Conservation (phyloP, 306 rosid genomes). For the Prosopis cineraria region DNA sequence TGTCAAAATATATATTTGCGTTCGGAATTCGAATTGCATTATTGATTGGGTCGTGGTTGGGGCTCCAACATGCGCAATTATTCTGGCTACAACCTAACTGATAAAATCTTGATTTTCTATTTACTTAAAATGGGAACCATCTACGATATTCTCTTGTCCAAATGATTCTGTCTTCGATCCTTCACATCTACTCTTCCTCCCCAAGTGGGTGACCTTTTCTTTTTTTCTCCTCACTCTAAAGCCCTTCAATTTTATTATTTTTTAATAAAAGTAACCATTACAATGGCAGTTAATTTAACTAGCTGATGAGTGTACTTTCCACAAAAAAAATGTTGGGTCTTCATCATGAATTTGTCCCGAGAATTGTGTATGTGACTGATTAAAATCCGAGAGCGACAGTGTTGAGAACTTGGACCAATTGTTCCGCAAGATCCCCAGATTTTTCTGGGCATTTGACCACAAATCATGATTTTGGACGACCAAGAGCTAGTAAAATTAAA, state of each 20-base stretch:
- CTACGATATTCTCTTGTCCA: background rate
- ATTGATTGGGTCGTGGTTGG: constrained; percentile 15
- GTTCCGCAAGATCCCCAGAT: constrained; percentile 37
- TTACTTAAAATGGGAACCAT: background rate
- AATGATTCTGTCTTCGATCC: background rate
- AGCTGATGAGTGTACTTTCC: background rate
- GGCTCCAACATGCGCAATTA: constrained; percentile 17
- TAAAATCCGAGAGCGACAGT: background rate
- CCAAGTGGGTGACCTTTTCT: background rate
- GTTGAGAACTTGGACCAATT: constrained; percentile 43
- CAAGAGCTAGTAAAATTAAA: constrained; percentile 34
- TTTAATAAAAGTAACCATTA: too few species aligned
- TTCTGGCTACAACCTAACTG: background rate
- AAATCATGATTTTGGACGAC: constrained; percentile 42
- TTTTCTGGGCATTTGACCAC: constrained; percentile 49
- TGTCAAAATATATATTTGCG: background rate
- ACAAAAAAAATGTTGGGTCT: background rate
- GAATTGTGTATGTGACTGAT: background rate
- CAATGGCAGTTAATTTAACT: background rate
- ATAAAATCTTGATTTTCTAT: background rate
- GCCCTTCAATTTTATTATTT: too few species aligned
- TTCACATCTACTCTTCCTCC: constrained; percentile 11
- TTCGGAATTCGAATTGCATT: background rate
- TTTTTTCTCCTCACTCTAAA: background rate
- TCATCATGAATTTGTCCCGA: background rate